Base-by-base conservation (phyloP, 139 green algal species). In the Auxenochlorella pyrenoidosa region DNA sequence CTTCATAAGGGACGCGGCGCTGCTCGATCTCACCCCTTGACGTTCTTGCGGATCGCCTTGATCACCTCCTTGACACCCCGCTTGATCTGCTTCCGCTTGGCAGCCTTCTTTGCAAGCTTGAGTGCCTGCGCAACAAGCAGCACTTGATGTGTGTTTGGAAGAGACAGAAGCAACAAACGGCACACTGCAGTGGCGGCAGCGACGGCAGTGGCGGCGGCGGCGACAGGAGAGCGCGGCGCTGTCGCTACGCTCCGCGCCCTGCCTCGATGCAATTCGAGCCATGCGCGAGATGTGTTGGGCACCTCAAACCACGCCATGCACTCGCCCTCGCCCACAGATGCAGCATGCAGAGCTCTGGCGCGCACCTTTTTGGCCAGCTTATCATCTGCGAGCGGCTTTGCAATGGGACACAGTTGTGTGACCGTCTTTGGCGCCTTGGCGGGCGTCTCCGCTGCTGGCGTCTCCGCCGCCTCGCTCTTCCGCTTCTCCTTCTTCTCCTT, bases 11-110 rank as follows among this genome's bases (percentile, higher is more conserved):
- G 10, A 54, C 47, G 8, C 8, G 47, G 8, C 10, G 47, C 8
- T 54, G 10, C 47, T 26, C 54, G 18, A 63, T 26, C 95, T 88
- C 76, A 99, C 96, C 97, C 97, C 77, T 98, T 98, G 0, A 83
- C 82, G 16, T 96, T 96, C 89, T 99, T 99, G 13, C 97, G 86
- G 41, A 99, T 86, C 5, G 96, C 95, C 88, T 99, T 99, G 18
- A 99, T 97, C 3, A 99, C 98, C 92, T 99, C 98, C 91, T 99
- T 99, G 0, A 99, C 97, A 3, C 98, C 98, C 60, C 98, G 90
- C 81, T 98, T 97, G 32, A 99, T 94, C 79, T 98, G 94, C 93
- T 99, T 99, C 6, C 92, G 87, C 92, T 99, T 99, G 54, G 97
- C 93, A 6, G 97, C 97, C 87, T 97, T 97, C 91, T 98, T 98